A percentile compares a stretch with the other conserved stretches of the same genome.
These are phyloP conservation scores for Mercurialis annua DNA, from an alignment of 345 rosid genomes.

Conservation along the genomic window DNA sequence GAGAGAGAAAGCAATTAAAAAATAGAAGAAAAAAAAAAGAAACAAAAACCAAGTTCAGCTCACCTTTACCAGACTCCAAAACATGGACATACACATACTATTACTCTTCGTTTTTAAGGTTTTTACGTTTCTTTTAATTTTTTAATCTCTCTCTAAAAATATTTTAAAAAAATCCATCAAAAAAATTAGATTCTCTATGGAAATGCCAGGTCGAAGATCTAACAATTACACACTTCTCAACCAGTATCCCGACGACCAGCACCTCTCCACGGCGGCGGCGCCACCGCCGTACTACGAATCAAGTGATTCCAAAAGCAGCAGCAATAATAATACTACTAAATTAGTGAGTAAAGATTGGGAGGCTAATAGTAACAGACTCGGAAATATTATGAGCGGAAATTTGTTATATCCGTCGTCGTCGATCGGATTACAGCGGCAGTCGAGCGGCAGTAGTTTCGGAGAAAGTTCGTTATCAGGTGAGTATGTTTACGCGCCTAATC, in stretches of 20 bases:
- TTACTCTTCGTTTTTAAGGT: slow-evolving; percentile 18
- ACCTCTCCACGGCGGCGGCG: slow-evolving; percentile 25
- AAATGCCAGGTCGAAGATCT: slow-evolving; percentile 86
- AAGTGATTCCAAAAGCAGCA: slow-evolving; percentile 46
- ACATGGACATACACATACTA: too few relatives aligned
- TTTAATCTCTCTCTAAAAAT: background rate
- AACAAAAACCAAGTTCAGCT: slow-evolving; percentile 22
- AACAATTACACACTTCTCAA: slow-evolving; percentile 76
- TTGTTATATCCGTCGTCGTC: slow-evolving; percentile 47
- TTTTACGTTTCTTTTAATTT: slow-evolving; percentile 7
- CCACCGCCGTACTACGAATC: slow-evolving; percentile 59
- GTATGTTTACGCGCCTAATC: slow-evolving; percentile 58
- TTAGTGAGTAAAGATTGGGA: slow-evolving; percentile 25
- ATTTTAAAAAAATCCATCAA: too few relatives aligned
- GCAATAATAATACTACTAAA: slow-evolving; percentile 2
- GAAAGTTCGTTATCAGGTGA: slow-evolving; percentile 96
- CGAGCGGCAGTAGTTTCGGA: slow-evolving; percentile 97
- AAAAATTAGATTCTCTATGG: slow-evolving; percentile 38
- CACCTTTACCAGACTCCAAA: slow-evolving; percentile 18
- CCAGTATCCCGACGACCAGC: slow-evolving; percentile 74
- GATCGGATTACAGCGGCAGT: slow-evolving; percentile 76
- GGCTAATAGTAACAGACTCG: slow-evolving; percentile 40
- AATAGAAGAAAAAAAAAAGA: slow-evolving; percentile 15
- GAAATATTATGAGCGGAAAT: slow-evolving; percentile 25
- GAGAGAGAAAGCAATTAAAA: slow-evolving; percentile 23